Percentiles rank a stretch among this genome's conserved stretches.
Evolutionary conservation across 2,329 filamentous ascomycete species (phyloP).

Genomic region (Aspergillus sojae): DNA sequence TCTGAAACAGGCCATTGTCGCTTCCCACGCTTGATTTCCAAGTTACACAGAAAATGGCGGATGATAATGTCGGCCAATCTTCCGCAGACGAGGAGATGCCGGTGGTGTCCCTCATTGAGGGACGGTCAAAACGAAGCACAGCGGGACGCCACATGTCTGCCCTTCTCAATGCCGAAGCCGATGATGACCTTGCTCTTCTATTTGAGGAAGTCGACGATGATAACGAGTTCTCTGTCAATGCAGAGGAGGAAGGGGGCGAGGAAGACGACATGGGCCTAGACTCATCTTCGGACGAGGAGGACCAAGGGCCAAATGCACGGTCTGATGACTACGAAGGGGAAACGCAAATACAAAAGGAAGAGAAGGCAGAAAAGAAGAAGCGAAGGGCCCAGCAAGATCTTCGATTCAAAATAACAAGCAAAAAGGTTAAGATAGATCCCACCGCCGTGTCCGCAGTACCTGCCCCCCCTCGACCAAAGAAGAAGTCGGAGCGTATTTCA

Average conservation of each 20-base stretch:
- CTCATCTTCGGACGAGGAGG: conserved; percentile 82
- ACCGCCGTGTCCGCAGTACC: conserved; percentile 45
- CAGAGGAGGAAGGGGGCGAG: conserved; percentile 43
- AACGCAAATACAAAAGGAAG: conserved; percentile 78
- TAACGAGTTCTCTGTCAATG: conserved; percentile 42
- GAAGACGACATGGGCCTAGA: conserved; percentile 75
- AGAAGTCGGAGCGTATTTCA: conserved; percentile 70
- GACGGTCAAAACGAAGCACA: conserved; percentile 73
- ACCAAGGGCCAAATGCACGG: conserved; percentile 59
- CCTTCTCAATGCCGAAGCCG: conserved; percentile 74
- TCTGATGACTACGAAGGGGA: conserved; percentile 82
- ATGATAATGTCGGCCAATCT: conserved; percentile 28
- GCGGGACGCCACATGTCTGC: conserved; percentile 83
- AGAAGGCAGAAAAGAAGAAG: conserved; percentile 75
- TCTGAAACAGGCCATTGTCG: background rate
- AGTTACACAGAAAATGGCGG: conserved; percentile 22
- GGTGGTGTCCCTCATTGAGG: conserved; percentile 38
- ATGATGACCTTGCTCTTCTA: conserved; percentile 63
- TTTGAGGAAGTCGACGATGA: conserved; percentile 68
- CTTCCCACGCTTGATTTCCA: background rate
- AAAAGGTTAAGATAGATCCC: conserved; percentile 73
- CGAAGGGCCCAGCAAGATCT: conserved; percentile 78
- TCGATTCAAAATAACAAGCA: conserved; percentile 58
- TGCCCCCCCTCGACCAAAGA: conserved; percentile 56
- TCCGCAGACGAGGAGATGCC: conserved; percentile 33